Evolutionary conservation across 257 asterid species (phyloP).

Genomic region (Nicotiana attenuata): DNA sequence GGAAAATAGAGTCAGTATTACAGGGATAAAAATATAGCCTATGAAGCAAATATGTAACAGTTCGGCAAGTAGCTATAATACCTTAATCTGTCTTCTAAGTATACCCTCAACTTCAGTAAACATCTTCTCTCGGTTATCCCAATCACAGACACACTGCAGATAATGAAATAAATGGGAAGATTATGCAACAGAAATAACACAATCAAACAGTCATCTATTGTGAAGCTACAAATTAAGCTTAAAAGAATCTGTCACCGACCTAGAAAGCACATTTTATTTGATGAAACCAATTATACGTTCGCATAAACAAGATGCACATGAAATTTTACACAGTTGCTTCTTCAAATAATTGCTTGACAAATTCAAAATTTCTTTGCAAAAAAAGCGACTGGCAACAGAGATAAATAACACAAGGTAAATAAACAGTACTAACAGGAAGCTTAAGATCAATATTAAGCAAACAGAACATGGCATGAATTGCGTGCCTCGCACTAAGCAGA

Average conservation of each 20-base stretch:
- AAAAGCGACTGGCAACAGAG: background rate
- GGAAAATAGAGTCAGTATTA: background rate
- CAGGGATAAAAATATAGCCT: background rate
- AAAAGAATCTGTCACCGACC: background rate
- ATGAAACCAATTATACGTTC: background rate
- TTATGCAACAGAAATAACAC: background rate
- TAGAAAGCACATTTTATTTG: background rate
- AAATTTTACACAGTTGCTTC: background rate
- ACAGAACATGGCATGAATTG: background rate
- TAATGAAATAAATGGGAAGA: background rate
- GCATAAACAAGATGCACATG: background rate
- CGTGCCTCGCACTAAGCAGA: background rate
- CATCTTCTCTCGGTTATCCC: constrained; percentile 95
- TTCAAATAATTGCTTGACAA: background rate
- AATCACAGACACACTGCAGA: constrained; percentile 89
- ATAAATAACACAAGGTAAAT: background rate
- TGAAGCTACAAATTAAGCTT: constrained; percentile 3
- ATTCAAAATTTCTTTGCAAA: background rate
- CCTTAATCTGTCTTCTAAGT: constrained; percentile 94
- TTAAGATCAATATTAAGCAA: background rate
- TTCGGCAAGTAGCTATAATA: constrained; percentile 14
- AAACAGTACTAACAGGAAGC: background rate
- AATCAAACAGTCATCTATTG: background rate
- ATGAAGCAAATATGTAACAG: background rate
- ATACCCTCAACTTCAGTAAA: constrained; percentile 90